Base-by-base conservation (phyloP, 2,329 filamentous ascomycete species). In the Dactylonectria estremocensis region DNA sequence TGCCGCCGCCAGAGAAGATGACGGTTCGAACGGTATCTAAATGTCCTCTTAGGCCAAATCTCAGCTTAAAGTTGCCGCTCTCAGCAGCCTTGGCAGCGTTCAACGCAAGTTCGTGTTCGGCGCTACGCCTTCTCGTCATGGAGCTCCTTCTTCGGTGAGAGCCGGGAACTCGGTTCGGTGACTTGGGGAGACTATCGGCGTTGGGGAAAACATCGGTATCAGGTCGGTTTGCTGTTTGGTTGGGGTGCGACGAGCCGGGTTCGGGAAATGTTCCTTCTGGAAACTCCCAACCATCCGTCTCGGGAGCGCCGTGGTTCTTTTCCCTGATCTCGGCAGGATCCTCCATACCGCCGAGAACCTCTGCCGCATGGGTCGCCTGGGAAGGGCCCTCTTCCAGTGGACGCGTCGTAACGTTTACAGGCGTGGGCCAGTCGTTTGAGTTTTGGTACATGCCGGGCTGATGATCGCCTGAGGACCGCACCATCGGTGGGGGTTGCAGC, bases 1-100 rank as follows among this genome's bases (percentile, higher is more conserved):
- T 98, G 68, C 96, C 96, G 48, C 96, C 96, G 24, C 96, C 96
- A 1, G 95, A 98, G 82, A 99, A 99, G 70, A 98, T 97, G 66
- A 98, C 94, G 1, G 94, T 94, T 46, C 96, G 92, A 5, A 99
- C 94, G 3, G 97, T 95, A 78, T 98, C 95, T 2, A 99, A 87
- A 80, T 99, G 96, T 2, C 96, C 96, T 58, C 95, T 89, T 5
- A 99, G 87, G 5, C 95, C 95, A 78, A 97, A 98, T 57, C 95
- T 90, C 66, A 98, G 92, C 81, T 97, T 98, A 84, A 99, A 98
- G 72, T 89, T 94, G 16, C 90, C 88, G 28, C 86, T 89, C 68
- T 98, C 95, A 33, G 74, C 81, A 77, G 91, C 93, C 62, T 90
- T 85, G 3, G 79, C 77, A 40, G 83, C 72, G 58, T 85, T 86